These are phyloP conservation scores for Gracilariopsis chorda DNA, from an alignment of 23 red algal species.

Conservation along the genomic window DNA sequence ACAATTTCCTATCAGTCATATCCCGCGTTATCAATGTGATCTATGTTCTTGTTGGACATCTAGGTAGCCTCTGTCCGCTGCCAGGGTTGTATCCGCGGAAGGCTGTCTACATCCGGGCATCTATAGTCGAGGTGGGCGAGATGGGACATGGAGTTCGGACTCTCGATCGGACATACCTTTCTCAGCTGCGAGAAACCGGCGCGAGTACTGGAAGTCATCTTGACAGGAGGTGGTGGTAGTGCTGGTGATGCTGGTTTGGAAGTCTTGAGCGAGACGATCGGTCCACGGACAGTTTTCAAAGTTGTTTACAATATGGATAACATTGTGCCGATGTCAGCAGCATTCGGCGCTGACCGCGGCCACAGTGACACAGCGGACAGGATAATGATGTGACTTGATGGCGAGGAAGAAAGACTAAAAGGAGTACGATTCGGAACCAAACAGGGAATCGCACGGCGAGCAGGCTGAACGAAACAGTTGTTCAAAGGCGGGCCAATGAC, in stretches of 20 bases:
- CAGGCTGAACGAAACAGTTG: not conserved
- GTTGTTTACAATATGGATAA: not conserved
- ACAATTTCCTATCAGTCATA: slow-evolving; percentile 42
- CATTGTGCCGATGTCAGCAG: not conserved
- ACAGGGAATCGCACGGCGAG: too few species aligned
- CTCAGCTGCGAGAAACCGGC: not conserved
- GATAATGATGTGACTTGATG: not conserved
- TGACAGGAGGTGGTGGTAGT: not conserved
- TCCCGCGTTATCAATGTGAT: slow-evolving; percentile 30
- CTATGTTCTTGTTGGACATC: slow-evolving; percentile 31
- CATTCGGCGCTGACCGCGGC: not conserved
- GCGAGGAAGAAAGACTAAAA: too few species aligned
- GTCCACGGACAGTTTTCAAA: too few species aligned
- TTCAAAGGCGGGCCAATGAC: too few species aligned
- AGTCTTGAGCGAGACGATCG: too few species aligned
- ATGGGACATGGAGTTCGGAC: not conserved
- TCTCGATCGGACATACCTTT: not conserved
- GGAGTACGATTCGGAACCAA: too few species aligned
- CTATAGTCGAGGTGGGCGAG: not conserved
- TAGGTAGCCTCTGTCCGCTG: slow-evolving; percentile 26
- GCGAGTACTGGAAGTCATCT: not conserved
- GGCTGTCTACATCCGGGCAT: slow-evolving; percentile 28
- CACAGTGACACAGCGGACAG: not conserved
- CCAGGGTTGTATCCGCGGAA: slow-evolving; percentile 15
- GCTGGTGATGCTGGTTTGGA: not conserved